These are phyloP conservation scores for Escovopsis sp. DNA, from an alignment of 2,329 filamentous ascomycete genomes.

Conservation along the genomic window DNA sequence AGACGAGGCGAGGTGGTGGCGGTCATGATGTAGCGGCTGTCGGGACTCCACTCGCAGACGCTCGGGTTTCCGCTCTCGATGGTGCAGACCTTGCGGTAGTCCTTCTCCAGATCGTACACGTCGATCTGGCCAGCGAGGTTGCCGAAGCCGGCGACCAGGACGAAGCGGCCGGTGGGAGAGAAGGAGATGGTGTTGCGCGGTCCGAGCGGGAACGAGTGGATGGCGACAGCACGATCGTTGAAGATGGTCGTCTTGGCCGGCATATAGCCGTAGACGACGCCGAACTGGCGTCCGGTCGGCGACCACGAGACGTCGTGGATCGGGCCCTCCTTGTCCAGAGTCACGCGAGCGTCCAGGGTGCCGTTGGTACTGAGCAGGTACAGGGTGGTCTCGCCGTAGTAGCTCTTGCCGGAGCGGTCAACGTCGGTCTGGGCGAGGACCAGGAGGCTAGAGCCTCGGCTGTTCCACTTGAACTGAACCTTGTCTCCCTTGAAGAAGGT, in stretches of 20 bases:
- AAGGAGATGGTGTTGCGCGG: constrained; percentile 93
- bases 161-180: constrained; percentile 84
- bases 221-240: constrained; percentile 70
- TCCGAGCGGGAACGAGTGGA: constrained; percentile 71
- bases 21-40: constrained; percentile 89
- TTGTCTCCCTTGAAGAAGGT: constrained; percentile 99
- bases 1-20: constrained; percentile 94
- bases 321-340: constrained; percentile 90
- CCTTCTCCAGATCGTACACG: constrained; percentile 89
- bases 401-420: constrained; percentile 96
- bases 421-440: constrained; percentile 96
- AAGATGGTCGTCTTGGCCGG: constrained; percentile 98
- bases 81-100: constrained; percentile 81
- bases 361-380: constrained; percentile 89
- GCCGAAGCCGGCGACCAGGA: constrained; percentile 88
- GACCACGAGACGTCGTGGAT: constrained; percentile 99
- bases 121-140: constrained; percentile 97
- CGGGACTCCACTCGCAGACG: constrained; percentile 93
- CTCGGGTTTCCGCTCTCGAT: constrained; percentile 94
- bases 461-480: constrained; percentile 97
- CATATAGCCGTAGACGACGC: constrained; percentile 96
- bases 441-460: constrained; percentile 75
- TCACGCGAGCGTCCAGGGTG: constrained; percentile 80
- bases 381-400: constrained; percentile 95
- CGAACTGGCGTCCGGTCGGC: constrained; percentile 93